Conservation (phyloP, 148 eudicot genomes). For the Chenopodium suecicum region DNA sequence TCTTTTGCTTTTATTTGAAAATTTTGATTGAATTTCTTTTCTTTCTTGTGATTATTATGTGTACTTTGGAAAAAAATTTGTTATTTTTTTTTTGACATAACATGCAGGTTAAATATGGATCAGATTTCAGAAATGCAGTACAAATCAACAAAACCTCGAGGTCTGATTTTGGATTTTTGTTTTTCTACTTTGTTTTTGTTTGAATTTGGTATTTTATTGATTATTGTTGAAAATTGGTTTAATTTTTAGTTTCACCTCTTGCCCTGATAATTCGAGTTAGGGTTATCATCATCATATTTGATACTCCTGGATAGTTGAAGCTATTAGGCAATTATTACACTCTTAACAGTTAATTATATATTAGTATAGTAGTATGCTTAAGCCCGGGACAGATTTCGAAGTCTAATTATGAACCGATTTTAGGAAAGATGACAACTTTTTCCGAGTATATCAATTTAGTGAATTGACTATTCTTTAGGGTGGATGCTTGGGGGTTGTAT, state of each 20-base stretch:
- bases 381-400: neutral
- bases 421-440: neutral
- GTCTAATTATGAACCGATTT: neutral
- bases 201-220: neutral
- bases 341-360: neutral
- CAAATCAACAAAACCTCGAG: conserved; percentile 41
- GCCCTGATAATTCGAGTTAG: neutral
- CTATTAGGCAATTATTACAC: neutral
- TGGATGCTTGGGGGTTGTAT: neutral
- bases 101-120: conserved; percentile 32
- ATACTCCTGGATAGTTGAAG: neutral
- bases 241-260: too few relatives aligned
- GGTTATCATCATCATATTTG: neutral
- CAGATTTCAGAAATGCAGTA: conserved; percentile 18
- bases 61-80: neutral
- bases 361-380: neutral
- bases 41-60: neutral
- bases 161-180: conserved; percentile 5
- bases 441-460: neutral
- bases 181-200: neutral
- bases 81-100: neutral
- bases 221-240: neutral
- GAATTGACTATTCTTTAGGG: neutral
- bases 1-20: neutral
- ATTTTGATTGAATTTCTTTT: neutral